phyloP scores from a whole-genome alignment of 164 flowering plant species.

The Nymphaea thermarum region DNA sequence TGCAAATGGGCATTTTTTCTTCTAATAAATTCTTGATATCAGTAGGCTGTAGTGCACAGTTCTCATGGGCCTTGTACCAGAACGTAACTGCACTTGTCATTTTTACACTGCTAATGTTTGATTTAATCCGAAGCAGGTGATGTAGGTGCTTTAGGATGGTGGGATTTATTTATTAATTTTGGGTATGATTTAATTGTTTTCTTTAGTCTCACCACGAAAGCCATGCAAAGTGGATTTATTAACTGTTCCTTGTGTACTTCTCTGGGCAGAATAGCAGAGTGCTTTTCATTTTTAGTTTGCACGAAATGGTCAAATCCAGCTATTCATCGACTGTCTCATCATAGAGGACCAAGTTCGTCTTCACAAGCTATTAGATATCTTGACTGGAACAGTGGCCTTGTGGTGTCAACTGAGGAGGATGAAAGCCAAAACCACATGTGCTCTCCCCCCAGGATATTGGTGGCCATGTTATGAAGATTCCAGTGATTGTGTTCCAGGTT shows the following conservation, averaged over 20 bases:
- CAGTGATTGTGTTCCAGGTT: conserved; percentile 59
- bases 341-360: conserved; percentile 31
- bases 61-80: too few species aligned
- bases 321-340: conserved; percentile 48
- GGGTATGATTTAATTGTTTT: conserved; percentile 31
- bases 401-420: conserved; percentile 51
- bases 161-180: conserved; percentile 88
- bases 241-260: background rate
- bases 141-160: conserved; percentile 78
- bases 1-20: too few species aligned
- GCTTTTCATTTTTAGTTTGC: conserved; percentile 92
- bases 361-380: conserved; percentile 44
- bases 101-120: background rate
- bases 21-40: too few species aligned
- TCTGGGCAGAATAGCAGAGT: conserved; percentile 66
- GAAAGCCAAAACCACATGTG: conserved; percentile 38
- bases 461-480: conserved; percentile 91
- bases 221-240: background rate
- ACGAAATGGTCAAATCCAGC: conserved; percentile 90
- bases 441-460: conserved; percentile 62
- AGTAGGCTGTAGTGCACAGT: too few species aligned
- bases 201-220: background rate
- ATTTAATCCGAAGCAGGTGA: conserved; percentile 46
- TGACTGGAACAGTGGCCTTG: conserved; percentile 64
- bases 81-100: background rate